Percentiles rank a stretch among this genome's conserved stretches.
These are phyloP conservation scores for Glycine tomentella DNA, from an alignment of 306 rosid genomes.

Conservation along the genomic window DNA sequence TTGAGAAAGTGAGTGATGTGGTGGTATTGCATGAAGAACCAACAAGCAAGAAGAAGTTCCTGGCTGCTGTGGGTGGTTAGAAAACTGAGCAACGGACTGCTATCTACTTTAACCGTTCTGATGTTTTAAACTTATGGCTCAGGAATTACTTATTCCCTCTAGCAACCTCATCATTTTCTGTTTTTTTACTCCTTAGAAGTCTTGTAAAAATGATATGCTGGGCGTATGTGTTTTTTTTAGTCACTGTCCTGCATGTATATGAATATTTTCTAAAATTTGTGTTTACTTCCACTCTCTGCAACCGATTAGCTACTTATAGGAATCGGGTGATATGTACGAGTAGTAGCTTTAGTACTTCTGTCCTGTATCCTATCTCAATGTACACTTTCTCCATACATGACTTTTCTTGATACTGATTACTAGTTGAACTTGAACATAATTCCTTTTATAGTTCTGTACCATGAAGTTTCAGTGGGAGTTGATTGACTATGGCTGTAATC, in stretches of 20 bases:
- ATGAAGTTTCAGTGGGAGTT: background rate
- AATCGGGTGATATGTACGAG: conserved; percentile 42
- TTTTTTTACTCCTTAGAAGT: conserved; percentile 27
- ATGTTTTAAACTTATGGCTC: conserved; percentile 49
- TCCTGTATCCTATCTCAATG: conserved; percentile 22
- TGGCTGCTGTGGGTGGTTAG: conserved; percentile 71
- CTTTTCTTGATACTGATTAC: background rate
- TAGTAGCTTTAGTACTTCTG: conserved; percentile 17
- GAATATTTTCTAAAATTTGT: conserved; percentile 43
- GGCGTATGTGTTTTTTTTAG: conserved; percentile 56
- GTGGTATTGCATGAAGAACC: conserved; percentile 86
- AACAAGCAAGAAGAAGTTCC: conserved; percentile 72
- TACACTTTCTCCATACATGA: conserved; percentile 22
- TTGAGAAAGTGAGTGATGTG: conserved; percentile 77
- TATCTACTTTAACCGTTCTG: conserved; percentile 36
- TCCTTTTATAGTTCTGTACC: conserved; percentile 7
- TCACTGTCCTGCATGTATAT: conserved; percentile 67
- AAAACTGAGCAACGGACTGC: conserved; percentile 28
- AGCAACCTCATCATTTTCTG: conserved; percentile 38
- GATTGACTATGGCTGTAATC: background rate
- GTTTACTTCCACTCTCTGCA: conserved; percentile 41
- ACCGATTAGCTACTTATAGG: conserved; percentile 41
- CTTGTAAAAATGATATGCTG: conserved; percentile 41
- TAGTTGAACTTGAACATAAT: background rate
- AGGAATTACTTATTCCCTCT: conserved; percentile 39